These are phyloP conservation scores for Piper betle DNA, from an alignment of 164 flowering plant genomes.

Conservation along the genomic window DNA sequence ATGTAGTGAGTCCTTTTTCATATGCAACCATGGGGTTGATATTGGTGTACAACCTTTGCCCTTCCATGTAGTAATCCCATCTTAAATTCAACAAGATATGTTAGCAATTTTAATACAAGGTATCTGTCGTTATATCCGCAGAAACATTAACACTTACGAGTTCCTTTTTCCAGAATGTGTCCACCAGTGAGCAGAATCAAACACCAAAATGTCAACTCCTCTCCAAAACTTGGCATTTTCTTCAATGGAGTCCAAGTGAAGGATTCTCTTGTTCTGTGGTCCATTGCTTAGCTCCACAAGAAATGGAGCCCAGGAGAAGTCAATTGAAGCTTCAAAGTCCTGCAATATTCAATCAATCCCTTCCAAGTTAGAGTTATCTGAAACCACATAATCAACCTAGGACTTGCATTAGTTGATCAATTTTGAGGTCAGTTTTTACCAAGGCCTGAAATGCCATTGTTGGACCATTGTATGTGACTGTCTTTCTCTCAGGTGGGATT, in stretches of 20 bases:
- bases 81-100: slow-evolving; percentile 18
- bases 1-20: slow-evolving; percentile 61
- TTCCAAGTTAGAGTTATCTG: neutral
- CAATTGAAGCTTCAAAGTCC: slow-evolving; percentile 75
- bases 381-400: neutral
- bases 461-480: slow-evolving; percentile 38
- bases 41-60: slow-evolving; percentile 23
- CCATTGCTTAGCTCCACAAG: slow-evolving; percentile 57
- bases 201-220: slow-evolving; percentile 35
- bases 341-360: slow-evolving; percentile 11
- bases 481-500: slow-evolving; percentile 39
- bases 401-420: neutral
- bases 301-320: slow-evolving; percentile 80
- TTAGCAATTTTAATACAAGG: no score
- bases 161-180: slow-evolving; percentile 47
- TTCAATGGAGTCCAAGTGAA: slow-evolving; percentile 23
- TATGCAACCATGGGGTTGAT: slow-evolving; percentile 82
- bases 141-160: slow-evolving; percentile 33
- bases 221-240: slow-evolving; percentile 21
- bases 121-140: neutral
- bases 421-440: slow-evolving; percentile 18
- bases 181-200: slow-evolving; percentile 97
- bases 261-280: slow-evolving; percentile 30
- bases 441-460: slow-evolving; percentile 54
- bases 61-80: slow-evolving; percentile 75